Evolutionary conservation across 1,284 basidiomycete genomes (phyloP).

Genomic region (Coriolopsis trogii): DNA sequence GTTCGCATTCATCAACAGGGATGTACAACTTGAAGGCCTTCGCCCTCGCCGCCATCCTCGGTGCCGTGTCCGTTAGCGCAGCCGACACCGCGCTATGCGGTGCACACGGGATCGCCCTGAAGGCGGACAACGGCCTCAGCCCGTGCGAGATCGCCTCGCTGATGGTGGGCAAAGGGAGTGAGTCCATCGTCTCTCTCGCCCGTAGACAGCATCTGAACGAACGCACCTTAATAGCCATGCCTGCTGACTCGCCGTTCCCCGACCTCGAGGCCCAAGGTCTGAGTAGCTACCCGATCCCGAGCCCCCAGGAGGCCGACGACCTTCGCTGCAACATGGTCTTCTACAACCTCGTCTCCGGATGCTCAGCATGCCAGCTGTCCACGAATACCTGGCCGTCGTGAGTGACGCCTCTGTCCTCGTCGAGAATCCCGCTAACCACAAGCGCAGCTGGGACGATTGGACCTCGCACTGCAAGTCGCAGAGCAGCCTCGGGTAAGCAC

Average conservation of each 20-base stretch:
- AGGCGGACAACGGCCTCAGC: conserved; percentile 2
- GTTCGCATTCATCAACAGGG: not conserved
- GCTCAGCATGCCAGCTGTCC: not conserved
- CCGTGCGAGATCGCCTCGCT: conserved; percentile 4
- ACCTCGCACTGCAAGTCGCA: conserved; percentile 2
- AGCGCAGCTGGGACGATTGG: not conserved
- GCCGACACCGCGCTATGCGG: conserved; percentile 4
- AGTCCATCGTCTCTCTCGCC: not conserved
- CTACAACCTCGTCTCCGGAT: conserved; percentile 4
- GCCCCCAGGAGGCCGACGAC: not conserved
- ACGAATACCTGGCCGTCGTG: not conserved
- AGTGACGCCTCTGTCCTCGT: not conserved
- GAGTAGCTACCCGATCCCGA: not conserved
- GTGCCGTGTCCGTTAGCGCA: not conserved
- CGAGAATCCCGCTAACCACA: not conserved
- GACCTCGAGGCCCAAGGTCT: not conserved
- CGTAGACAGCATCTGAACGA: too few species aligned
- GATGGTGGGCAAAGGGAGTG: conserved; percentile 3
- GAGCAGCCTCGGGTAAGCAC: conserved; percentile 2
- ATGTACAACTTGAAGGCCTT: not conserved
- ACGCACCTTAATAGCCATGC: not conserved
- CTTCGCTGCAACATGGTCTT: conserved; percentile 4
- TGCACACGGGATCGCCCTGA: not conserved
- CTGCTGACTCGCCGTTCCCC: conserved; percentile 1
- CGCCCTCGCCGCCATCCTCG: conserved; percentile 1